Base-by-base conservation (phyloP, 208 protist genomes). In the Trypanosoma lewisi region DNA sequence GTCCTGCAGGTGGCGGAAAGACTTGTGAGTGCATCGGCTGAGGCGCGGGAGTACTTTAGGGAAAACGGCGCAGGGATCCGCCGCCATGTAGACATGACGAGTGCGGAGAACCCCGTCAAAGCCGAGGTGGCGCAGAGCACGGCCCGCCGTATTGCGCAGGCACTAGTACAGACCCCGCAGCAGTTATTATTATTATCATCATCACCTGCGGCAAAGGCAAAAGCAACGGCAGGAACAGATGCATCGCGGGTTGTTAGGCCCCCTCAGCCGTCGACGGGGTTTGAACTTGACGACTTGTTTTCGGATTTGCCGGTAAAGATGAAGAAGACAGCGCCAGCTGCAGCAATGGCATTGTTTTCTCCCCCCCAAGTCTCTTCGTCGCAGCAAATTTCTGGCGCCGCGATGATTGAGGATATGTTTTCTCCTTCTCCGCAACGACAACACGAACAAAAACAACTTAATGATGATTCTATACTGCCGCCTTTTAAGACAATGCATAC, bases 61-160 rank as follows among this genome's bases (percentile, higher is more conserved):
- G 52, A 33, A 12, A 28, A 69, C 36, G 45, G 16, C 31, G 42
- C 5, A 14, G 61, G 68, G 12, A n/a, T 67, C 47, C 42, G 42
- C 25, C 51, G 52, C 19, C 68, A 75, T 42, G 5, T 60, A 25
- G 21, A 34, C 51, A 25, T 69, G 25, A 62, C n/a, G 14, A 17
- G n/a, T n/a, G 34, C 14, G 0, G 68, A 69, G 8, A 59, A 65
- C 42, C 23, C 68, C 34, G 27, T 63, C 14, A 75, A 75, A 53
- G 60, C 68, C 21, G 59, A 75, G 62, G 68, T 62, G 8, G 50
- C 68, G 5, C 28, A 17, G n/a, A 27, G 31, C 9, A 44, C 33
- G 19, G 59, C 59, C 12, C 52, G 67, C 27, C 49, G 45, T 21
- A 68, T 68, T 42, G 2, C 45, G 33, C 34, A 67, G 30, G 21